Conservation (phyloP, 495 filamentous ascomycete species). For the Neurospora terricola region DNA sequence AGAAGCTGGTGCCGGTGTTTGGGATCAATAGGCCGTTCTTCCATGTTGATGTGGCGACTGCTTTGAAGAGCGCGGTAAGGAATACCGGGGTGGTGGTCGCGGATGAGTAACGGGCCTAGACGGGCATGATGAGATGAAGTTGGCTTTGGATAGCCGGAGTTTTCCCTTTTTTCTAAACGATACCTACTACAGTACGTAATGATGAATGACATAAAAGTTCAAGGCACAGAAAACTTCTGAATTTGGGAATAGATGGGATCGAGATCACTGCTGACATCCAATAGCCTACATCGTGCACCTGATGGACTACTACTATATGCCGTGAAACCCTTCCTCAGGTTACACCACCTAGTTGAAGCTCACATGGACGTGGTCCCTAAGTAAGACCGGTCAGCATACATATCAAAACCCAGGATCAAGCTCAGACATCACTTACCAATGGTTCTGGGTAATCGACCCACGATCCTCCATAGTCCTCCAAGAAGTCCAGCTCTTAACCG, state of each 20-base stretch:
- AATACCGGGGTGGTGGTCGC: neutral
- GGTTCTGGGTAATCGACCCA: slow-evolving; percentile 25
- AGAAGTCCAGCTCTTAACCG: slow-evolving; percentile 22
- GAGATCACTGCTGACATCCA: too few relatives aligned
- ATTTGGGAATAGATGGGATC: neutral
- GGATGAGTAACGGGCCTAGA: neutral
- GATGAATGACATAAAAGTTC: neutral
- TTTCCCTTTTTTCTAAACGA: neutral
- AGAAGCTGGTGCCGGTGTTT: slow-evolving; percentile 24
- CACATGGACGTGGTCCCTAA: slow-evolving; percentile 16
- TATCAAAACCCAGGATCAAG: neutral
- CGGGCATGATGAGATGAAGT: neutral
- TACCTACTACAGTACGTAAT: neutral
- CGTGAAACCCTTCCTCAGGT: neutral
- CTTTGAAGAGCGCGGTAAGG: slow-evolving; percentile 35
- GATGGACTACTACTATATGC: neutral
- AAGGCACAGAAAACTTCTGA: neutral
- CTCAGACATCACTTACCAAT: slow-evolving; percentile 20
- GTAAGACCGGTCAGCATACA: neutral
- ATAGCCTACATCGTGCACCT: neutral
- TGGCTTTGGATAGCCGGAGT: neutral
- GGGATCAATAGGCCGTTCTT: slow-evolving; percentile 45
- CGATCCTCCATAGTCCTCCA: slow-evolving; percentile 36
- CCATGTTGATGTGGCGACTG: slow-evolving; percentile 61
- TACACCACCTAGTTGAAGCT: slow-evolving; percentile 10